A percentile compares a stretch with the other conserved stretches of the same genome.
phyloP scores from a whole-genome alignment of 108 stramenopile species.

The Nitzschia palea region DNA sequence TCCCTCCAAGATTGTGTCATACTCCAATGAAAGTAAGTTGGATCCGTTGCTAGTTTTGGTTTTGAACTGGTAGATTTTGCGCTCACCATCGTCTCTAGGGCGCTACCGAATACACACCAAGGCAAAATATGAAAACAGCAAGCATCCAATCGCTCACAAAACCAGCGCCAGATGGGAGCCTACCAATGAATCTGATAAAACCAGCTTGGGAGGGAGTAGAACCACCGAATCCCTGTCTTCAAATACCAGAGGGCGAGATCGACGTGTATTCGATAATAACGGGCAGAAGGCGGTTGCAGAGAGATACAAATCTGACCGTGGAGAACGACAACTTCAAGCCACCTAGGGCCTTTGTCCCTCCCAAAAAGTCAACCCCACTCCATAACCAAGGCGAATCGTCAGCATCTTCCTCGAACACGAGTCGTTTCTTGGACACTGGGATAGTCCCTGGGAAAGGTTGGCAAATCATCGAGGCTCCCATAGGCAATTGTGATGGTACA shows the following conservation, averaged over 20 bases:
- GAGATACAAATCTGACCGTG: not conserved
- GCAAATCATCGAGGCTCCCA: conserved; percentile 21
- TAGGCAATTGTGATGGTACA: conserved; percentile 71
- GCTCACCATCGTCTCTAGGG: conserved; percentile 32
- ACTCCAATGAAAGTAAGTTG: conserved; percentile 20
- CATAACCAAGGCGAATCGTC: not conserved
- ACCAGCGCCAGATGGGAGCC: conserved; percentile 34
- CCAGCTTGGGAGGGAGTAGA: conserved; percentile 60
- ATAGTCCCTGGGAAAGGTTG: conserved; percentile 33
- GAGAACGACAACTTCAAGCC: not conserved
- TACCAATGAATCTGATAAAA: conserved; percentile 29
- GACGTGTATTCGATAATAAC: conserved; percentile 60
- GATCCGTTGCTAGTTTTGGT: not conserved
- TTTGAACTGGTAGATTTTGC: not conserved
- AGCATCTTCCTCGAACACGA: not conserved
- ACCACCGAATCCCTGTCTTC: conserved; percentile 33
- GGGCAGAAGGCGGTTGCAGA: conserved; percentile 15
- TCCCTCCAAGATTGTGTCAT: conserved; percentile 35
- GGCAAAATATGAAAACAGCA: conserved; percentile 53
- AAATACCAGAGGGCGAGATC: conserved; percentile 51
- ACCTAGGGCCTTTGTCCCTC: not conserved
- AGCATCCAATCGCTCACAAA: conserved; percentile 51
- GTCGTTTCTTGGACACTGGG: conserved; percentile 3
- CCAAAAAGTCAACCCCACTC: not conserved
- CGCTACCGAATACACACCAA: conserved; percentile 70